Evolutionary conservation across 176 grass and related monocot species (phyloP).

Genomic region (Cenchrus purpureus): DNA sequence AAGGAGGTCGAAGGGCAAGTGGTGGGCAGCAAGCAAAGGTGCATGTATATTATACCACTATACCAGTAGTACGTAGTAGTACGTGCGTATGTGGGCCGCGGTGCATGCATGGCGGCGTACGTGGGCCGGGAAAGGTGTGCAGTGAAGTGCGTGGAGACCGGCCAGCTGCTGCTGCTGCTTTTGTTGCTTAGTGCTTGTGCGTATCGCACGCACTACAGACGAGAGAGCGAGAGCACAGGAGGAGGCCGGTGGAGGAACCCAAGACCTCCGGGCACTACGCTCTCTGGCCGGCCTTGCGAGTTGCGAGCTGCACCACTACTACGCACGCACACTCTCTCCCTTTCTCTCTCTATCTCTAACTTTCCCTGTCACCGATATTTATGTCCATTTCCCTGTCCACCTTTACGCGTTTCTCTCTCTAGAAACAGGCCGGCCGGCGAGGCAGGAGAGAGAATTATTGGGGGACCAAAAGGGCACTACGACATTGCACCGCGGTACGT

Average conservation of each 20-base stretch:
- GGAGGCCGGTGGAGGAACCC: neutral
- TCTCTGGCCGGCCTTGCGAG: neutral
- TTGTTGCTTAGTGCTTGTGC: constrained; percentile 28
- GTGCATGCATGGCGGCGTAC: too few species aligned
- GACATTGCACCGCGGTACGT: constrained; percentile 44
- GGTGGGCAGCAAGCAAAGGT: too few species aligned
- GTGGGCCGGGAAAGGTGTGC: too few species aligned
- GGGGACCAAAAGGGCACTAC: constrained; percentile 52
- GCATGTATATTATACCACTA: too few species aligned
- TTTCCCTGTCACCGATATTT: constrained; percentile 6
- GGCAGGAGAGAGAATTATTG: constrained; percentile 41
- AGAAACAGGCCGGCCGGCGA: neutral
- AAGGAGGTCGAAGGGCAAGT: too few species aligned
- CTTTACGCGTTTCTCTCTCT: constrained; percentile 38
- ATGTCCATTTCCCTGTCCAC: constrained; percentile 37
- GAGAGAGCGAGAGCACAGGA: neutral
- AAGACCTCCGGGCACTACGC: constrained; percentile 32
- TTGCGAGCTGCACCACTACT: neutral
- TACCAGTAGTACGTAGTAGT: too few species aligned
- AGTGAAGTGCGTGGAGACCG: neutral
- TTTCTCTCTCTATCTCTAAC: neutral
- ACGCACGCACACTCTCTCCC: neutral
- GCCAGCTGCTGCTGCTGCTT: neutral
- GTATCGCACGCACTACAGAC: neutral
- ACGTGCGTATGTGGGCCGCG: too few species aligned